Percentiles rank a stretch among this genome's conserved stretches.
phyloP scores from a whole-genome alignment of 176 grass and related monocot species.

The Cocos nucifera region DNA sequence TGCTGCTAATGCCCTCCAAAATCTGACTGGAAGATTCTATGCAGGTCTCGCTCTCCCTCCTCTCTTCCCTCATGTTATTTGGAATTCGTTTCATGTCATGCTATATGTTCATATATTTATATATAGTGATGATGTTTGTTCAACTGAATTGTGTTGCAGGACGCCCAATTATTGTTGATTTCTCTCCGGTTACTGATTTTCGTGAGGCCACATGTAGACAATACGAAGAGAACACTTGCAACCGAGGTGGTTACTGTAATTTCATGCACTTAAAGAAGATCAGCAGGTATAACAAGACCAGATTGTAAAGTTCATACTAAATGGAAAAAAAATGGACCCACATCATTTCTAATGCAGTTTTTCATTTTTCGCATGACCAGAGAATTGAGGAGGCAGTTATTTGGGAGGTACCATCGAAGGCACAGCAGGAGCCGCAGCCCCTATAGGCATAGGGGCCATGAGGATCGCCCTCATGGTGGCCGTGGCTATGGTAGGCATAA shows the following conservation, averaged over 20 bases:
- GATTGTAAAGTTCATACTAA: too few species aligned
- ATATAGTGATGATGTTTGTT: too few species aligned
- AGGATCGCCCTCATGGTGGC: conserved; percentile 3
- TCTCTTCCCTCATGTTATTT: too few species aligned
- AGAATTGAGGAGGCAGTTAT: conserved; percentile 18
- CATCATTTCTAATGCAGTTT: too few species aligned
- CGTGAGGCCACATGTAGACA: conserved; percentile 26
- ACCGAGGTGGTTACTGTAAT: conserved; percentile 25
- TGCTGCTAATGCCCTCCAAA: conserved; percentile 21
- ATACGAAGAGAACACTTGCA: conserved; percentile 23
- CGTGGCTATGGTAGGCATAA: conserved; percentile 3
- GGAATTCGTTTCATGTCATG: too few species aligned
- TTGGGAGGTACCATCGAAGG: conserved; percentile 10
- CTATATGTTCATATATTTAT: too few species aligned
- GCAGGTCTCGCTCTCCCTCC: conserved; percentile 2
- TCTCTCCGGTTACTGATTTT: conserved; percentile 25
- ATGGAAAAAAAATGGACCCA: too few species aligned
- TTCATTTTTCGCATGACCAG: background rate
- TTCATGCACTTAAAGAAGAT: conserved; percentile 28
- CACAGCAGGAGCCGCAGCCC: conserved; percentile 21
- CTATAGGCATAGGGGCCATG: background rate
- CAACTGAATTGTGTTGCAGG: conserved; percentile 7
- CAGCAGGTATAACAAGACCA: conserved; percentile 6
- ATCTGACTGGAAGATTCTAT: conserved; percentile 23
- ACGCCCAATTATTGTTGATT: conserved; percentile 27